These are phyloP conservation scores for Globomyces pollinis-pini DNA, from an alignment of 192 early-diverging fungal genomes.

Conservation along the genomic window DNA sequence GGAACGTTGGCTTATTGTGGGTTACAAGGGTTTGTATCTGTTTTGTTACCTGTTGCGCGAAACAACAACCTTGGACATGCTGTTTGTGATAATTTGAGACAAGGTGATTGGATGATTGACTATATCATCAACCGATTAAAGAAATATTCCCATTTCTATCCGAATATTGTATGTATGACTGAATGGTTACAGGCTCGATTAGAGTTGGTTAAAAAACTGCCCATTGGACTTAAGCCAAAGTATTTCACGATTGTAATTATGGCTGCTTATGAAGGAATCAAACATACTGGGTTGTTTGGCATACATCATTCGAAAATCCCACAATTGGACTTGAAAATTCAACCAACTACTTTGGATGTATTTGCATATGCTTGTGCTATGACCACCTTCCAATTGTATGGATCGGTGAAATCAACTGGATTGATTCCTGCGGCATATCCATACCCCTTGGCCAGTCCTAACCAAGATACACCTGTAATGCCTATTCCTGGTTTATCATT, in stretches of 20 bases:
- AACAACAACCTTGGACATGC: conserved; percentile 91
- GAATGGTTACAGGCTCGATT: conserved; percentile 77
- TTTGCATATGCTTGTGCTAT: conserved; percentile 70
- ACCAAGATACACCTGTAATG: conserved; percentile 27
- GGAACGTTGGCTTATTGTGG: conserved; percentile 83
- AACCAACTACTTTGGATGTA: conserved; percentile 25
- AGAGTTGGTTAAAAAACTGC: conserved; percentile 57
- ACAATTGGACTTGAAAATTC: conserved; percentile 3
- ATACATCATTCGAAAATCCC: background rate
- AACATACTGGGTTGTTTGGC: conserved; percentile 50
- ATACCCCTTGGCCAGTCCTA: background rate
- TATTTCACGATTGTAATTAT: conserved; percentile 84
- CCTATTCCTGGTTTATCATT: background rate
- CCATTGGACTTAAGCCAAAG: conserved; percentile 82
- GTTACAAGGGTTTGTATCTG: conserved; percentile 84
- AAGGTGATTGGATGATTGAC: conserved; percentile 87
- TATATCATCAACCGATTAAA: conserved; percentile 71
- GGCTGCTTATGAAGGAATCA: conserved; percentile 67
- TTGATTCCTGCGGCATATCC: conserved; percentile 54
- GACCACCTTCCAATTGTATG: conserved; percentile 79
- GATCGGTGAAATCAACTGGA: conserved; percentile 73
- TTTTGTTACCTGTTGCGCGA: conserved; percentile 67
- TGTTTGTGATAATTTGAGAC: conserved; percentile 79
- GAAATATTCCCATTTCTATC: conserved; percentile 35
- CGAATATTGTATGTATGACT: conserved; percentile 32